Conservation (phyloP, 2,329 filamentous ascomycete genomes). For the Fusarium guadeloupense region DNA sequence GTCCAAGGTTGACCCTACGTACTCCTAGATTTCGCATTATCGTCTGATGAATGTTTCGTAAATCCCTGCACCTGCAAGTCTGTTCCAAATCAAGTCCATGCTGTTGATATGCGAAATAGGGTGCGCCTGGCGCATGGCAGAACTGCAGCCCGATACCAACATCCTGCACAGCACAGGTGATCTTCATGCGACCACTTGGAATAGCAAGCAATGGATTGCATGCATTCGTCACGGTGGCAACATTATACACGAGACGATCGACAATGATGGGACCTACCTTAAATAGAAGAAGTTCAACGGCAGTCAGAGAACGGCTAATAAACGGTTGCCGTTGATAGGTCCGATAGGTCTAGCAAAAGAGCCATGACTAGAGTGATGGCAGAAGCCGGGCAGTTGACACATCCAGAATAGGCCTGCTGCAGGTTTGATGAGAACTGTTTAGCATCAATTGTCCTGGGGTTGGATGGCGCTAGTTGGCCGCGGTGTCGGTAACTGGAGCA, state of each 20-base stretch:
- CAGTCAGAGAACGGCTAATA: background rate
- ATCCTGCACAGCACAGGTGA: slow-evolving; percentile 30
- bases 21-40: background rate
- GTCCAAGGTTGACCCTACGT: background rate
- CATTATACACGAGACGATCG: slow-evolving; percentile 1
- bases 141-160: slow-evolving; percentile 25
- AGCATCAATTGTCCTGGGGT: slow-evolving; percentile 26
- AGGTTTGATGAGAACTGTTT: slow-evolving; percentile 39
- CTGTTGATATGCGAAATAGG: slow-evolving; percentile 9
- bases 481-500: slow-evolving; percentile 38
- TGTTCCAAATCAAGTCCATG: background rate
- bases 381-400: slow-evolving; percentile 13
- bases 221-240: slow-evolving; percentile 23
- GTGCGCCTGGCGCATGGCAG: slow-evolving; percentile 21
- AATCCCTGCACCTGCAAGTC: slow-evolving; percentile 1
- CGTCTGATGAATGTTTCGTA: background rate
- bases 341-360: background rate
- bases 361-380: background rate
- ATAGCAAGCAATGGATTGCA: slow-evolving; percentile 5
- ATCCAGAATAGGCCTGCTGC: slow-evolving; percentile 32
- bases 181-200: slow-evolving; percentile 32
- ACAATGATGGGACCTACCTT: background rate
- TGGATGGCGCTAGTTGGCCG: slow-evolving; percentile 34
- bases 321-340: background rate
- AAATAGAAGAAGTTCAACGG: slow-evolving; percentile 1